phyloP scores from a whole-genome alignment of 805 yeast species.

The Candida ipomoeae region DNA sequence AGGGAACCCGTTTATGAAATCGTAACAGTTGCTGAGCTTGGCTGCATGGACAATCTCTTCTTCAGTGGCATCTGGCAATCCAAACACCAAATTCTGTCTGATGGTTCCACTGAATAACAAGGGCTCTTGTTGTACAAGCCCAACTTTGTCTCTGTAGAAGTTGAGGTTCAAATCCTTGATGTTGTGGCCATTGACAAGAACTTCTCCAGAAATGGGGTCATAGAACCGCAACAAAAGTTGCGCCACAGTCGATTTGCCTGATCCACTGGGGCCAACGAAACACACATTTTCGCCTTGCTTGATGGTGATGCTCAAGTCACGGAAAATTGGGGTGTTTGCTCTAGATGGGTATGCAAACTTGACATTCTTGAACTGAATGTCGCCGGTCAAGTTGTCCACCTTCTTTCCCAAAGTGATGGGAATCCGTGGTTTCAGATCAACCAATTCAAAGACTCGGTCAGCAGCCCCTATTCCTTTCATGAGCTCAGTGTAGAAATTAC shows the following conservation, averaged over 20 bases:
- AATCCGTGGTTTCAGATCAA: conserved; percentile 72
- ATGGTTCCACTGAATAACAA: conserved; percentile 82
- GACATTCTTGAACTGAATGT: conserved; percentile 60
- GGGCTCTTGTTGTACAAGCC: conserved; percentile 95
- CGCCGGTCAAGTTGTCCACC: conserved; percentile 43
- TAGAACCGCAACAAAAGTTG: conserved; percentile 78
- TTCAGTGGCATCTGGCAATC: conserved; percentile 53
- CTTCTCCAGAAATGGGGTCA: conserved; percentile 66
- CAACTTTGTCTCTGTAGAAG: conserved; percentile 66
- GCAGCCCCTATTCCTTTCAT: conserved; percentile 99
- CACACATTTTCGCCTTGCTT: conserved; percentile 84
- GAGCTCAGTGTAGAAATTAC: conserved; percentile 86
- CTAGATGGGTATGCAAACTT: conserved; percentile 82
- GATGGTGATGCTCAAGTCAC: conserved; percentile 55
- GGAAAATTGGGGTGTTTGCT: conserved; percentile 63
- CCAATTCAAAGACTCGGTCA: conserved; percentile 80
- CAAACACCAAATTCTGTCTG: conserved; percentile 78
- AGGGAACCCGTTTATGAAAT: conserved; percentile 72
- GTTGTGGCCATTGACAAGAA: conserved; percentile 61
- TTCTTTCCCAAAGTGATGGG: conserved; percentile 59
- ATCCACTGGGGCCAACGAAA: conserved; percentile 95
- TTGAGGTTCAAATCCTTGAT: conserved; percentile 66
- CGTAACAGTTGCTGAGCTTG: conserved; percentile 65
- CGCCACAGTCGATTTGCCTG: conserved; percentile 88
- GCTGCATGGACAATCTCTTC: conserved; percentile 60